Percentiles rank a stretch among this genome's conserved stretches.
These are phyloP conservation scores for Mariannaea sp. DNA, from an alignment of 2,329 filamentous ascomycete species.

Conservation along the genomic window DNA sequence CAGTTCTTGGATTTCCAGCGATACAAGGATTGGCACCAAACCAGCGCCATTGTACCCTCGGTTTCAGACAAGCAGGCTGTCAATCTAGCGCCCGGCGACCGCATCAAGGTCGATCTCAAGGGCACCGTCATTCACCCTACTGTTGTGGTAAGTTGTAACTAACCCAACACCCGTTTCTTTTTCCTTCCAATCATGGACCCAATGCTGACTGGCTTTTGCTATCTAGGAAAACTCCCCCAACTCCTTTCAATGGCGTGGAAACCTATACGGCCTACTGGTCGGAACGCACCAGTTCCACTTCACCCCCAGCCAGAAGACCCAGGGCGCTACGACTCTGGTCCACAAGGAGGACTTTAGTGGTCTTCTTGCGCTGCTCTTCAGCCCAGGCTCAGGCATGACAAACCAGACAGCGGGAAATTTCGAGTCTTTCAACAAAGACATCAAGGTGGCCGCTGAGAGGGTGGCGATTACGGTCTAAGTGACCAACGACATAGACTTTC, in stretches of 20 bases:
- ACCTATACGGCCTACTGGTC: conserved; percentile 1
- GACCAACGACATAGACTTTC: too few relatives aligned
- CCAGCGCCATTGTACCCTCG: conserved; percentile 15
- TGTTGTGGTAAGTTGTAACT: conserved; percentile 12
- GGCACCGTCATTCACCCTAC: conserved; percentile 18
- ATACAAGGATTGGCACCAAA: conserved; percentile 25
- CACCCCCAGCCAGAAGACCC: conserved; percentile 18
- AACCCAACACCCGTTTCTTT: not conserved
- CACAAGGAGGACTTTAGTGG: conserved; percentile 22
- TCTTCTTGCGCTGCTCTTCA: too few relatives aligned
- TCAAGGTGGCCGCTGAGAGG: too few relatives aligned
- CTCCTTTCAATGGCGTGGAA: conserved; percentile 22
- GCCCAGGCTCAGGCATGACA: too few relatives aligned
- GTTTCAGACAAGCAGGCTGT: conserved; percentile 3
- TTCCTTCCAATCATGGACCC: not conserved
- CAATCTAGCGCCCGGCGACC: conserved; percentile 14
- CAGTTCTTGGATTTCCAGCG: conserved; percentile 25
- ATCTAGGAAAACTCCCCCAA: conserved; percentile 14
- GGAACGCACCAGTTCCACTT: conserved; percentile 23
- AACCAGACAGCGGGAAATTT: too few relatives aligned
- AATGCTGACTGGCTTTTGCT: too few relatives aligned
- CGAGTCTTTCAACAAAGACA: too few relatives aligned
- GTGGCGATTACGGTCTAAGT: too few relatives aligned
- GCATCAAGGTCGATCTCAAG: conserved; percentile 19
- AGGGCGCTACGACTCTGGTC: conserved; percentile 22